These are phyloP conservation scores for Chlorella sp. DNA, from an alignment of 139 green algal genomes.

Conservation along the genomic window DNA sequence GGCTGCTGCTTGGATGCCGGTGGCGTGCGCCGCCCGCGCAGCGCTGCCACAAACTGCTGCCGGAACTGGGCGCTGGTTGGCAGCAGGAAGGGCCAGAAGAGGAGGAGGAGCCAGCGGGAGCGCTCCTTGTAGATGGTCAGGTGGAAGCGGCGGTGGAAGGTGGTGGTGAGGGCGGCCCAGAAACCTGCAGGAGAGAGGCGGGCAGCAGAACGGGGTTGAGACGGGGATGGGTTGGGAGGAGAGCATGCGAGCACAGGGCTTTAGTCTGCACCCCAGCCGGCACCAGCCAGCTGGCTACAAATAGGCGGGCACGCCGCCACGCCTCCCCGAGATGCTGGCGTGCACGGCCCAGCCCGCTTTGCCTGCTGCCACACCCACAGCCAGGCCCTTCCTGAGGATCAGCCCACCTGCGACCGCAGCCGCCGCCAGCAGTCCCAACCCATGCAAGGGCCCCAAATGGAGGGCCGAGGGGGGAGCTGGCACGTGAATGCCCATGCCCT, in stretches of 20 bases:
- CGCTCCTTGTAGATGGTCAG: slow-evolving; percentile 24
- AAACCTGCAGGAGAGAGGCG: background rate
- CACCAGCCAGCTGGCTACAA: background rate
- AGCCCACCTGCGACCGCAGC: slow-evolving; percentile 12
- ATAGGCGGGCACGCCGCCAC: too few relatives aligned
- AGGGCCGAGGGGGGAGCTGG: background rate
- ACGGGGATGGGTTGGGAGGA: background rate
- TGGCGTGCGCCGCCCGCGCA: background rate
- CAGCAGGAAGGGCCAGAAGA: slow-evolving; percentile 30
- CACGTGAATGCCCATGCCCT: background rate
- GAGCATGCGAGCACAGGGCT: background rate
- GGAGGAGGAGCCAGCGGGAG: slow-evolving; percentile 11
- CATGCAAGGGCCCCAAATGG: background rate
- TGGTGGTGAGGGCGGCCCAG: slow-evolving; percentile 3
- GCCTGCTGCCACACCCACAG: background rate
- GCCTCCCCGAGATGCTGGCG: too few relatives aligned
- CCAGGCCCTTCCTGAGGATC: background rate
- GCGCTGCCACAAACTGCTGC: slow-evolving; percentile 22
- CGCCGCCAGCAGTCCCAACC: background rate
- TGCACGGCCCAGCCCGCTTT: background rate
- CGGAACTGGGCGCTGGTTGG: background rate
- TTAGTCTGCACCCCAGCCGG: background rate
- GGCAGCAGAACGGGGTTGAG: too few relatives aligned
- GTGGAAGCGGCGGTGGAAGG: slow-evolving; percentile 2
- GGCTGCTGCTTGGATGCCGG: background rate